Evolutionary conservation across 2,329 filamentous ascomycete genomes (phyloP).

Genomic region (Trichoderma aggressivum): DNA sequence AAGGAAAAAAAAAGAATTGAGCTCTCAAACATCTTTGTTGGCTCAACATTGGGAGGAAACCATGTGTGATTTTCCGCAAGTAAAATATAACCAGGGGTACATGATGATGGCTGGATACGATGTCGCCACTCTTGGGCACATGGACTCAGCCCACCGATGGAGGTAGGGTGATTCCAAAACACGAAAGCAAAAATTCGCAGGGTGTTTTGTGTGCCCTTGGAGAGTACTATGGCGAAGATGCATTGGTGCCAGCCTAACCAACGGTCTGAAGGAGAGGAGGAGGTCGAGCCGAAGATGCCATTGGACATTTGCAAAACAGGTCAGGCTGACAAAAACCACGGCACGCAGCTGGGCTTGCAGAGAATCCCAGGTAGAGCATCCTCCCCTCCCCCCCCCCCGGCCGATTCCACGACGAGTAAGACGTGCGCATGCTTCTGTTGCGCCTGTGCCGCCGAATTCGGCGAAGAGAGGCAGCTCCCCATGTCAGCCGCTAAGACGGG

Average conservation of each 20-base stretch:
- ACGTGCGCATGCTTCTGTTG: background rate
- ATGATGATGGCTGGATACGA: background rate
- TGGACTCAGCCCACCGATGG: background rate
- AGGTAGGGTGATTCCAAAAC: constrained; percentile 4
- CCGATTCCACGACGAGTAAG: constrained; percentile 7
- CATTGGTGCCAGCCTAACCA: constrained; percentile 5
- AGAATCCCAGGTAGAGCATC: background rate
- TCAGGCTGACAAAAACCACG: constrained; percentile 5
- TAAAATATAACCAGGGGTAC: background rate
- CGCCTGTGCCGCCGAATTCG: constrained; percentile 12
- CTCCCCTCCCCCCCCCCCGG: background rate
- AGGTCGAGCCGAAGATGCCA: background rate
- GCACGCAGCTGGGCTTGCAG: constrained; percentile 3
- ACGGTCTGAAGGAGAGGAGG: background rate
- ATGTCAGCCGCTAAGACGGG: constrained; percentile 8
- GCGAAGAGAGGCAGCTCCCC: constrained; percentile 10
- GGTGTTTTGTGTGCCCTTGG: background rate
- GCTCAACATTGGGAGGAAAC: background rate
- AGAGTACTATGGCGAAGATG: background rate
- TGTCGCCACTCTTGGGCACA: background rate
- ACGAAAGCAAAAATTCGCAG: background rate
- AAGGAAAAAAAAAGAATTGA: background rate
- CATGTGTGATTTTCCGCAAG: background rate
- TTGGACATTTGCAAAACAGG: background rate
- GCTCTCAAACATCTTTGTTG: background rate